Conservation (phyloP, 129 eudicot genomes). For the Lonicera japonica region DNA sequence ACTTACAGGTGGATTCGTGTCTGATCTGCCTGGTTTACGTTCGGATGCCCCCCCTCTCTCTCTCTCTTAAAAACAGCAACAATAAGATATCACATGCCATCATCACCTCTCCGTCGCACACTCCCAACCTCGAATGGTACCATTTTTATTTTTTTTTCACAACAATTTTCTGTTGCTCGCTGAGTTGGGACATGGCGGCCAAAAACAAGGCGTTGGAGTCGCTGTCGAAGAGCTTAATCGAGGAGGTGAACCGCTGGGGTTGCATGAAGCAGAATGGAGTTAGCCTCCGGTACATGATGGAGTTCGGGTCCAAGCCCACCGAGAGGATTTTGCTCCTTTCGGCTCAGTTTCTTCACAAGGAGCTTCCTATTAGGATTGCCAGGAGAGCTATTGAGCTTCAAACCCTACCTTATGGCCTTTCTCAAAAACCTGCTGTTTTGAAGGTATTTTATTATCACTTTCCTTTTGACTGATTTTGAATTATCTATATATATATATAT, state of each 20-base stretch:
- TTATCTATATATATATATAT: too few relatives aligned
- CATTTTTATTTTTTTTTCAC: too few relatives aligned
- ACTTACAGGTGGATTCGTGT: too few relatives aligned
- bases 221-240: constrained; percentile 42
- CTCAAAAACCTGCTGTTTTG: constrained; percentile 69
- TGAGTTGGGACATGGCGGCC: constrained; percentile 44
- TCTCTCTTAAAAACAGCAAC: too few relatives aligned
- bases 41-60: too few relatives aligned
- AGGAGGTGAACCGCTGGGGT: constrained; percentile 81
- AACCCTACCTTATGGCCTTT: constrained; percentile 77
- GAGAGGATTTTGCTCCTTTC: constrained; percentile 55
- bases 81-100: too few relatives aligned
- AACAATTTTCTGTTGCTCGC: too few relatives aligned
- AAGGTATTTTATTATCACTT: constrained; percentile 30
- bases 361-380: constrained; percentile 79
- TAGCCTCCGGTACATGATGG: constrained; percentile 82
- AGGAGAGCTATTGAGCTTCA: constrained; percentile 80
- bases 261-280: constrained; percentile 82
- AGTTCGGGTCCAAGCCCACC: constrained; percentile 73
- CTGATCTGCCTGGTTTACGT: too few relatives aligned
- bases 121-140: too few relatives aligned
- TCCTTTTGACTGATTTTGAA: too few relatives aligned
- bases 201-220: constrained; percentile 42
- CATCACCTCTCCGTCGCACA: too few relatives aligned
- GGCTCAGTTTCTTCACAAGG: constrained; percentile 92